A percentile compares a stretch with the other conserved stretches of the same genome.
phyloP scores from a whole-genome alignment of 257 asterid species.

The Fraxinus americana region DNA sequence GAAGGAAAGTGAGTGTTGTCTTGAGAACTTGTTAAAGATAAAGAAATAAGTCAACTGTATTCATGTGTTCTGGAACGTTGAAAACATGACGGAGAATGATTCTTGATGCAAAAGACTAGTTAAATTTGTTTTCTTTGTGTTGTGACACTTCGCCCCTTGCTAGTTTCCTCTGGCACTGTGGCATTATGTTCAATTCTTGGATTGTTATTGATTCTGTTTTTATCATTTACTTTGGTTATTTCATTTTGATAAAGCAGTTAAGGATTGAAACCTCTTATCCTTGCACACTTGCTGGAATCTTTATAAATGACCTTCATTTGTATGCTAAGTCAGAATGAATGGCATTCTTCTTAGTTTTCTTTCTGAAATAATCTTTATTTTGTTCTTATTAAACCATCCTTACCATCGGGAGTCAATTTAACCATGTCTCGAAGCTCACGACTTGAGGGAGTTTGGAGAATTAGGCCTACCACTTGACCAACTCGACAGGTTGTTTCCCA shows the following conservation, averaged over 20 bases:
- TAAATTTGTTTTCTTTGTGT: conserved; percentile 5
- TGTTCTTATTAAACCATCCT: background rate
- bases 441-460: background rate
- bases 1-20: conserved; percentile 24
- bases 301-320: background rate
- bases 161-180: conserved; percentile 17
- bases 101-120: conserved; percentile 16
- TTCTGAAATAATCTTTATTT: too few relatives aligned
- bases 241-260: background rate
- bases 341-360: background rate
- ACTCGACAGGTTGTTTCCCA: background rate
- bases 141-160: conserved; percentile 19
- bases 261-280: background rate
- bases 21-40: conserved; percentile 37
- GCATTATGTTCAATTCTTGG: conserved; percentile 14
- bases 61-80: conserved; percentile 24
- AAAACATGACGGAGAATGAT: conserved; percentile 20
- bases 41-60: conserved; percentile 34
- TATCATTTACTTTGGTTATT: background rate
- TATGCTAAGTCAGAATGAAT: background rate
- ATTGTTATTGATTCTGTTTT: background rate
- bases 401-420: too few relatives aligned
- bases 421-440: background rate
- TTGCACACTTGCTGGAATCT: background rate
- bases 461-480: background rate